Evolutionary conservation across 495 filamentous ascomycete species (phyloP), one percentile per base, ranked within the genome.

Genomic region (Extremus antarcticus): DNA sequence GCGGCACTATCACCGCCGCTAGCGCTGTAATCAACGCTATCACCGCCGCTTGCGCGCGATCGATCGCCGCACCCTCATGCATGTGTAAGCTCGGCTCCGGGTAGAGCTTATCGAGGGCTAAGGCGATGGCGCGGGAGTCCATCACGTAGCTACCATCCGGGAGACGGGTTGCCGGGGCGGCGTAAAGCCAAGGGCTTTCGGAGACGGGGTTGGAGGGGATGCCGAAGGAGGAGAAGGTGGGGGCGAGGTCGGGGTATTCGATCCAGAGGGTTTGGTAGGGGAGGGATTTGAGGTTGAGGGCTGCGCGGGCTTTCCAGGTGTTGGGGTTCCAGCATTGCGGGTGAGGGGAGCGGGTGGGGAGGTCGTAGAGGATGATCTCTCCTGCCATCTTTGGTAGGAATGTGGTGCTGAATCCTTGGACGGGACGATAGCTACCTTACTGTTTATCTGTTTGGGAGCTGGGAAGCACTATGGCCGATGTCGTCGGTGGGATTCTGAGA

Each of bases 231-330:
- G 73, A 65, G 40, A 80, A 63, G 22, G 50, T 69, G 1, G 74
- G 66, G 15, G 65, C 71, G 59, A 85, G 70, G 47, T 82, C 75
- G 2, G 80, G 80, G 62, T 83, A 84, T 61, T 84, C 78, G 51
- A 78, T 66, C 79, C 78, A 84, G 73, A 79, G 68, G 2, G 81
- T 85, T 55, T 73, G 70, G 66, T 82, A 83, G 51, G 75, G 69
- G 20, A 84, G 63, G 2, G 69, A 67, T 62, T 85, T 84, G 68
- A 72, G 79, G 66, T 83, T 82, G 43, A 85, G 67, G 9, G 67
- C 40, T 13, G 84, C 56, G 2, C 80, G 78, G 46, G 77, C 80
- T 62, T 76, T 81, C 79, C 78, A 83, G 3, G 79, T 70, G 57
- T 83, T 84, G 19, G 70, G 55, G 0, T 79, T 77, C 81, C 81